Percentiles rank a stretch among this genome's conserved stretches.
phyloP scores from a whole-genome alignment of 192 early-diverging fungal species.

The Mortierella hygrophila region DNA sequence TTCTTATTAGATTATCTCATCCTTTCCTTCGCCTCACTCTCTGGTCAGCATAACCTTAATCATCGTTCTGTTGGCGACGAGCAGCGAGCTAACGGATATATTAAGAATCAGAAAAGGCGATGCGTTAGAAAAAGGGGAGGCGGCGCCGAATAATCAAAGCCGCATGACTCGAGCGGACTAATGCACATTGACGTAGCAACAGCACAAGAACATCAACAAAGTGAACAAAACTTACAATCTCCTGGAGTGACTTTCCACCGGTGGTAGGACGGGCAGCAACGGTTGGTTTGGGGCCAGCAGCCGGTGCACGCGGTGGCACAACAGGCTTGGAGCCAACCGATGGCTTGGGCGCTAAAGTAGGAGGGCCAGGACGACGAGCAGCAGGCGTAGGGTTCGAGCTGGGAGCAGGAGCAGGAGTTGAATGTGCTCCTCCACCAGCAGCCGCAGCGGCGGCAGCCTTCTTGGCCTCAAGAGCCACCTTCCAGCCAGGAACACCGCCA shows the following conservation, averaged over 20 bases:
- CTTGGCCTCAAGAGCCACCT: constrained; percentile 68
- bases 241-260: constrained; percentile 47
- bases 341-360: constrained; percentile 44
- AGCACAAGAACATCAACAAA: neutral
- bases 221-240: constrained; percentile 47
- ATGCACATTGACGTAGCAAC: neutral
- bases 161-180: neutral
- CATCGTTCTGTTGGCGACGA: constrained; percentile 35
- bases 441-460: constrained; percentile 60
- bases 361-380: constrained; percentile 39
- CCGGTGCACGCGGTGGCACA: constrained; percentile 41
- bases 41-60: neutral
- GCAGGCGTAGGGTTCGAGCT: constrained; percentile 47
- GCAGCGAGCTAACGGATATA: constrained; percentile 17
- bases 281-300: constrained; percentile 41
- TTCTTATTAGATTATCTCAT: neutral
- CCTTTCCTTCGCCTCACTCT: neutral
- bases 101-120: neutral
- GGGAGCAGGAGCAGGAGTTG: constrained; percentile 27
- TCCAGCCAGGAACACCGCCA: constrained; percentile 67
- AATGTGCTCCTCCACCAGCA: constrained; percentile 14
- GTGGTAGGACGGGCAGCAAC: constrained; percentile 40
- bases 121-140: neutral
- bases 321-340: constrained; percentile 40
- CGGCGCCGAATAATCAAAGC: neutral